Conservation (phyloP, 2,329 filamentous ascomycete genomes). For the Sporothrix humicola region DNA sequence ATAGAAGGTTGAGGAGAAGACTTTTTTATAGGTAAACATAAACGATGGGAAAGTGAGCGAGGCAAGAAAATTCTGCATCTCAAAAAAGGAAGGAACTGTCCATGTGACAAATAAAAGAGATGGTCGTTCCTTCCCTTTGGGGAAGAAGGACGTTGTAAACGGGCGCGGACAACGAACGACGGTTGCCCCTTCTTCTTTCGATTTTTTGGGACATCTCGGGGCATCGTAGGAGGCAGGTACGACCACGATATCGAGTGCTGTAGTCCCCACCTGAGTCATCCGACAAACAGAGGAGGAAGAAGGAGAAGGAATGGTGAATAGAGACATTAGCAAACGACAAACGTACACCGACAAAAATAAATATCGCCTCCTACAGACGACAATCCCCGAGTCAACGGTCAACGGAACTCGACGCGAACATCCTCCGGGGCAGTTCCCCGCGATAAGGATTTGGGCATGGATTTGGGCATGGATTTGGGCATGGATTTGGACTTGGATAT, state of each 20-base stretch:
- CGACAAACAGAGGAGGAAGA: constrained; percentile 3
- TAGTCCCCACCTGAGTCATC: background rate
- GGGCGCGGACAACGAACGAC: too few relatives aligned
- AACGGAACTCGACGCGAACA: constrained; percentile 12
- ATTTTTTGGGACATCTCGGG: background rate
- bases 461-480: background rate
- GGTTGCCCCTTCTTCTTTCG: constrained; percentile 7
- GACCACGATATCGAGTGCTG: background rate
- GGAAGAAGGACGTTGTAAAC: background rate
- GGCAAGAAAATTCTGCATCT: background rate
- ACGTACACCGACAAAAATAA: background rate
- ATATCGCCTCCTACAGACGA: background rate
- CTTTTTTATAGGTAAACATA: background rate
- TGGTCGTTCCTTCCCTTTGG: background rate
- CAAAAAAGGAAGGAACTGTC: too few relatives aligned
- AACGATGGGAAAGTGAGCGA: background rate
- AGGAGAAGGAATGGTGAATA: too few relatives aligned
- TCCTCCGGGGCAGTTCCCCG: background rate
- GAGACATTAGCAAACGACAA: background rate
- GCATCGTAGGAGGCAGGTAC: background rate
- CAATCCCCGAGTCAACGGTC: background rate
- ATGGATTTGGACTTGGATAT: background rate
- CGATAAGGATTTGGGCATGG: background rate
- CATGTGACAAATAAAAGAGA: too few relatives aligned
- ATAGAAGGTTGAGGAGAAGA: background rate